phyloP scores from a whole-genome alignment of 208 protist species.

The Trypanosoma vivax region DNA sequence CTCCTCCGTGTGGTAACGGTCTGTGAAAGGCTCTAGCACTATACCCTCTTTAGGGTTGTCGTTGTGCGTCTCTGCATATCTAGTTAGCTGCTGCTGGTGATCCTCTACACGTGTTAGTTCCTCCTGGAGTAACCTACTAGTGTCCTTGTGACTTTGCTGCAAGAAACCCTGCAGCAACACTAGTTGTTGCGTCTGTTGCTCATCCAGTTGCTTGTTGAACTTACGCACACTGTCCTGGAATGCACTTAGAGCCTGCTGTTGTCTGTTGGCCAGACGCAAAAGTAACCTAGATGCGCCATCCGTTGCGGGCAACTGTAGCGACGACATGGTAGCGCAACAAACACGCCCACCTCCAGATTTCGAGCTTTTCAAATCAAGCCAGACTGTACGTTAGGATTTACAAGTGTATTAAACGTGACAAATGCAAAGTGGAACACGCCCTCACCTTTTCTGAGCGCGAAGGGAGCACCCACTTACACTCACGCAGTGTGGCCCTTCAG shows the following conservation, averaged over 20 bases:
- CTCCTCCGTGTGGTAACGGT: slow-evolving; percentile 20
- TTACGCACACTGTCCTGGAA: slow-evolving; percentile 35
- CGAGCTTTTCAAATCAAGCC: no score
- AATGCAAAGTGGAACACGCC: no score
- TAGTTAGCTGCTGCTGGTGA: slow-evolving; percentile 28
- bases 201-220: slow-evolving; percentile 51
- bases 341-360: no score
- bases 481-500: no score
- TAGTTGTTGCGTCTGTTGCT: slow-evolving; percentile 37
- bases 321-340: no score
- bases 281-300: slow-evolving; percentile 34
- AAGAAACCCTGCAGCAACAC: slow-evolving; percentile 36
- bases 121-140: slow-evolving; percentile 19
- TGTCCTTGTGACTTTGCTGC: slow-evolving; percentile 35
- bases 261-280: slow-evolving; percentile 25
- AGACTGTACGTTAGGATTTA: no score
- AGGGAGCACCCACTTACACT: no score
- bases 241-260: slow-evolving; percentile 29
- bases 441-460: no score
- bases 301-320: background rate
- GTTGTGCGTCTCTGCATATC: background rate
- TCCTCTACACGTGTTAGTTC: slow-evolving; percentile 32
- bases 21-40: slow-evolving; percentile 4
- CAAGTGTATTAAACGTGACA: no score
- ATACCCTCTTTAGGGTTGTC: background rate